These are phyloP conservation scores for Litchi chinensis DNA, from an alignment of 345 rosid species.

Conservation along the genomic window DNA sequence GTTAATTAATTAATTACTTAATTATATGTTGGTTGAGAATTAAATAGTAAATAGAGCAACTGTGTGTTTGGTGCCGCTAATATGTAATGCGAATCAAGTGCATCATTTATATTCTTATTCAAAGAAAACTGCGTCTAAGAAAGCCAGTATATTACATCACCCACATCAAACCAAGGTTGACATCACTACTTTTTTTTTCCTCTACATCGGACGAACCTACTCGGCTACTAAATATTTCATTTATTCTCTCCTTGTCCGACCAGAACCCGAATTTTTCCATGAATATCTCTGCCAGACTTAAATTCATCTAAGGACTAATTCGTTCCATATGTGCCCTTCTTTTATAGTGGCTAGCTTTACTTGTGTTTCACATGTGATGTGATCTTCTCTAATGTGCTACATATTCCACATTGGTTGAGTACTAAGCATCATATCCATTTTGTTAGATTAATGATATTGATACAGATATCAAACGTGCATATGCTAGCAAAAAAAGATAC, in stretches of 20 bases:
- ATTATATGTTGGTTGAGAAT: no score
- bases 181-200: background rate
- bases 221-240: background rate
- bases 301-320: background rate
- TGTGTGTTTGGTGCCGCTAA: no score
- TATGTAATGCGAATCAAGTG: background rate
- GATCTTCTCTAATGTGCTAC: no score
- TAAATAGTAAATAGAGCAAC: no score
- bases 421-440: no score
- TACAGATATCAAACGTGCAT: no score
- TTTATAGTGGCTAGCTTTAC: background rate
- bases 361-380: background rate
- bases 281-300: background rate
- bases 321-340: background rate
- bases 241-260: background rate
- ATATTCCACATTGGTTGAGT: no score
- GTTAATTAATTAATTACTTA: no score
- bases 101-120: slow-evolving; percentile 6
- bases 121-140: background rate
- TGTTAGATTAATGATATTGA: no score
- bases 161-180: slow-evolving; percentile 15
- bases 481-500: no score
- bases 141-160: background rate
- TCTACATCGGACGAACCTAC: background rate
- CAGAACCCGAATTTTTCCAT: background rate